phyloP scores from a whole-genome alignment of 2,329 filamentous ascomycete genomes.

The Pseudogymnoascus sp. region DNA sequence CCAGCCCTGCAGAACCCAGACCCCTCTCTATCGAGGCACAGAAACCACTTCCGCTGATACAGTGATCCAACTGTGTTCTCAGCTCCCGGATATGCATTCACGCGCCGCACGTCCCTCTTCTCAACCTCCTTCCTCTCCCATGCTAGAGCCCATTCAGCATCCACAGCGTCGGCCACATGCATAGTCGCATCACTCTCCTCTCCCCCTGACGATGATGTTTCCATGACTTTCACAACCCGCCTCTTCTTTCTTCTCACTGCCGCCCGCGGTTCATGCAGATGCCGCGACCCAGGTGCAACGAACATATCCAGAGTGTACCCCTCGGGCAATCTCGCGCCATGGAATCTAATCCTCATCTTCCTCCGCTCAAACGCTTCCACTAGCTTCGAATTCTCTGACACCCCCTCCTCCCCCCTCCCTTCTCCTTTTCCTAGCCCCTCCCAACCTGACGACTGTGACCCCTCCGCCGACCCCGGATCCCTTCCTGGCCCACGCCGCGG shows the following conservation, averaged over 20 bases:
- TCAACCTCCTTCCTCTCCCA: constrained; percentile 38
- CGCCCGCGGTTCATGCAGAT: constrained; percentile 23
- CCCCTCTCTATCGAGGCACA: constrained; percentile 51
- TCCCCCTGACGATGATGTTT: constrained; percentile 16
- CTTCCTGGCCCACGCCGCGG: constrained; percentile 29
- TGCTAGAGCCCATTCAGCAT: constrained; percentile 30
- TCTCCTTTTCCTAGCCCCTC: constrained; percentile 21
- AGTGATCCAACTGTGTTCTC: constrained; percentile 58
- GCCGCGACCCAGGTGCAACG: constrained; percentile 39
- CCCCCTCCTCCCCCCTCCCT: constrained; percentile 21
- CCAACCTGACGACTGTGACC: background rate
- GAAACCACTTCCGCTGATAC: constrained; percentile 59
- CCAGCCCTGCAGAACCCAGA: constrained; percentile 46
- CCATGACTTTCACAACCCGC: constrained; percentile 19
- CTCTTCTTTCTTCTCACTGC: constrained; percentile 18
- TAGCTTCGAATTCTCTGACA: constrained; percentile 40
- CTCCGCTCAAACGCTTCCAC: constrained; percentile 43
- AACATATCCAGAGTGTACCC: constrained; percentile 47
- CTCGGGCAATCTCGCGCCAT: constrained; percentile 45
- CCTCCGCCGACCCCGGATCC: constrained; percentile 28
- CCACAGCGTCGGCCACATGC: background rate
- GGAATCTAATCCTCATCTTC: constrained; percentile 49
- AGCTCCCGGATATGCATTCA: constrained; percentile 60
- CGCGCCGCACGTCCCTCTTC: constrained; percentile 46
- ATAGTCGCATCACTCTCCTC: background rate